Evolutionary conservation across 1,284 basidiomycete species (phyloP).

Genomic region (Cryptococcus floricola): DNA sequence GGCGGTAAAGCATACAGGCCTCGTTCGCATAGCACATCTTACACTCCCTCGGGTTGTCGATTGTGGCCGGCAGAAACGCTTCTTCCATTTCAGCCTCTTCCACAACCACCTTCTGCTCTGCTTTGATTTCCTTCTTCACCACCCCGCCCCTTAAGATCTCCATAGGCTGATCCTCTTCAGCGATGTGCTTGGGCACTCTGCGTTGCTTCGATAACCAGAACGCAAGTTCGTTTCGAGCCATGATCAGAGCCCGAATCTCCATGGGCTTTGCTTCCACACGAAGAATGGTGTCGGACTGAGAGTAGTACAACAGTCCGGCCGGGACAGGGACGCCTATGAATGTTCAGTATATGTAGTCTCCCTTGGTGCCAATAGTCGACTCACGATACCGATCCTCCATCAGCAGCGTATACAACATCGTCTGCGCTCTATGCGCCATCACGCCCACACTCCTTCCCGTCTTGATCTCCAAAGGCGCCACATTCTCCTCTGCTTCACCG

Average conservation of each 20-base stretch:
- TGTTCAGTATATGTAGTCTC: neutral
- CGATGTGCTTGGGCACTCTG: constrained; percentile 7
- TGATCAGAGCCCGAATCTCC: constrained; percentile 78
- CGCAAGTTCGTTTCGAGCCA: constrained; percentile 81
- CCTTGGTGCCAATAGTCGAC: constrained; percentile 9
- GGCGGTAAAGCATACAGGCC: constrained; percentile 90
- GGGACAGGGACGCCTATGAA: constrained; percentile 38
- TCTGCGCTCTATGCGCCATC: constrained; percentile 94
- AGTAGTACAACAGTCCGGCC: constrained; percentile 88
- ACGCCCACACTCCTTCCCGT: constrained; percentile 74
- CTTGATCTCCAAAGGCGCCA: constrained; percentile 85
- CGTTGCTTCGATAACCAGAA: constrained; percentile 57
- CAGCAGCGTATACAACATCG: constrained; percentile 92
- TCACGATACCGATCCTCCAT: constrained; percentile 80
- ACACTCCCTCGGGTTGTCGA: constrained; percentile 77
- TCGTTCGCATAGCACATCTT: constrained; percentile 77
- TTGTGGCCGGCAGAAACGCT: constrained; percentile 75
- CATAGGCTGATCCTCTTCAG: neutral
- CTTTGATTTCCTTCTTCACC: neutral
- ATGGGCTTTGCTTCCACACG: constrained; percentile 70
- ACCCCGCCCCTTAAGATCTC: neutral
- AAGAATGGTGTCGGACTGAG: constrained; percentile 82
- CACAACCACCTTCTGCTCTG: neutral
- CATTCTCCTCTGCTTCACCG: constrained; percentile 38
- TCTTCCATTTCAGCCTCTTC: constrained; percentile 17